Evolutionary conservation across 768 basidiomycete genomes (phyloP).

Genomic region (Boletus rex-veris): DNA sequence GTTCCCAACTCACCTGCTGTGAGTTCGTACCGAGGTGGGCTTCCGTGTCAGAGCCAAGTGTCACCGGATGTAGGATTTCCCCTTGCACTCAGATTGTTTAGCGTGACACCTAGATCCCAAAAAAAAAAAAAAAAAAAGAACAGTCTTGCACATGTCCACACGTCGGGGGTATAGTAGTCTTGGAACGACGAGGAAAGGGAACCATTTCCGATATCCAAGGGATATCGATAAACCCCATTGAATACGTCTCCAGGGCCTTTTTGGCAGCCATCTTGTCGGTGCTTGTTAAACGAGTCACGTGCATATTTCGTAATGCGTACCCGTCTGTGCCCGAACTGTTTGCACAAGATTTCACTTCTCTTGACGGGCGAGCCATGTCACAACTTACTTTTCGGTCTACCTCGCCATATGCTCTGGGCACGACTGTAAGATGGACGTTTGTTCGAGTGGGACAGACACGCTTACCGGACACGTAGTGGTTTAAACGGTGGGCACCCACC

Average conservation of each 20-base stretch:
- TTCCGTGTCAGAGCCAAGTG: neutral
- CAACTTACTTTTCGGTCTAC: slow-evolving; percentile 39
- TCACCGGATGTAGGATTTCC: neutral
- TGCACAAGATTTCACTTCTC: neutral
- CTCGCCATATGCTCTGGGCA: slow-evolving; percentile 35
- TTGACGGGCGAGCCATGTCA: slow-evolving; percentile 35
- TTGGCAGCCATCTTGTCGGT: no score
- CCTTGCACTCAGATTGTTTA: neutral
- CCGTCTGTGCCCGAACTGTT: slow-evolving; percentile 9
- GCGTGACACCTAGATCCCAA: neutral
- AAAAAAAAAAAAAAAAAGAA: no score
- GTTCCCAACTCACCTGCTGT: neutral
- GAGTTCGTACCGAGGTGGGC: neutral
- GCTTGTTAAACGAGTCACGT: slow-evolving; percentile 14
- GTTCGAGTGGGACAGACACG: neutral
- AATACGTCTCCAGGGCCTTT: neutral
- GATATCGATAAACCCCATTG: no score
- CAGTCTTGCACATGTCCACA: no score
- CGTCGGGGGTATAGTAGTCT: no score
- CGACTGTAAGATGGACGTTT: slow-evolving; percentile 34
- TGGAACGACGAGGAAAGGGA: no score
- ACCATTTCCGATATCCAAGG: neutral
- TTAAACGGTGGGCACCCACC: slow-evolving; percentile 57
- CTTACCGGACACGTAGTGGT: slow-evolving; percentile 32
- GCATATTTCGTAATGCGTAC: slow-evolving; percentile 10